phyloP scores from a whole-genome alignment of 2,329 filamentous ascomycete species.

The Xylaria polymorpha region DNA sequence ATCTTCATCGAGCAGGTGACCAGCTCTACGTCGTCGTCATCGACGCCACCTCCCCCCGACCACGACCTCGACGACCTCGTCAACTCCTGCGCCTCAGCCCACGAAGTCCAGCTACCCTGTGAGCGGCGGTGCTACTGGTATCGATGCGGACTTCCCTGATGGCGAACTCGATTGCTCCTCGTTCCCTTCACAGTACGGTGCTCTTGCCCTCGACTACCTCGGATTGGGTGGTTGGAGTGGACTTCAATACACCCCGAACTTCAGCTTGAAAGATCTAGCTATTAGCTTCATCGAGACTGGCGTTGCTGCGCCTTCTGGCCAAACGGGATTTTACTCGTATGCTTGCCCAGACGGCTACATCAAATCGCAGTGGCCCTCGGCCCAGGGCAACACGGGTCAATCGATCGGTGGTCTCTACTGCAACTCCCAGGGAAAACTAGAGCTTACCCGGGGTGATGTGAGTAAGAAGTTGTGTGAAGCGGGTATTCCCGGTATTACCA shows the following conservation, averaged over 20 bases:
- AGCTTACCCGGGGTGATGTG: constrained; percentile 76
- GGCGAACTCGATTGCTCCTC: constrained; percentile 75
- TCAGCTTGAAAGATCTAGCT: constrained; percentile 57
- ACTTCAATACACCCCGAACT: constrained; percentile 73
- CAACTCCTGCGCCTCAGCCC: constrained; percentile 42
- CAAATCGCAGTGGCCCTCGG: constrained; percentile 87
- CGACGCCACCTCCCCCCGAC: constrained; percentile 46
- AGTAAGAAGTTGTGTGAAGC: constrained; percentile 76
- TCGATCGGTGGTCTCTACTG: constrained; percentile 91
- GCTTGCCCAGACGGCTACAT: constrained; percentile 91
- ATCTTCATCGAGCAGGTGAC: constrained; percentile 49
- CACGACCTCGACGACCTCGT: constrained; percentile 42
- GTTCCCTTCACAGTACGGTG: constrained; percentile 86
- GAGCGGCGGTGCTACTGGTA: constrained; percentile 58
- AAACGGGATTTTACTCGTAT: constrained; percentile 85
- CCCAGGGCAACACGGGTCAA: constrained; percentile 82
- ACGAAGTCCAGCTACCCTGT: constrained; percentile 44
- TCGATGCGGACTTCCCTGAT: constrained; percentile 78
- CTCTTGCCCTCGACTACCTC: constrained; percentile 76
- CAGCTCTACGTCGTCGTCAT: constrained; percentile 49
- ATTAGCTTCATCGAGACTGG: constrained; percentile 76
- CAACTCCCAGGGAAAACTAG: constrained; percentile 76
- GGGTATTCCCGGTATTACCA: constrained; percentile 76
- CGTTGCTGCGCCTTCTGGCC: constrained; percentile 66
- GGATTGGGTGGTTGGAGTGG: constrained; percentile 81